Conservation (phyloP, 1,139 yeast species). For the Pichia sp. region DNA sequence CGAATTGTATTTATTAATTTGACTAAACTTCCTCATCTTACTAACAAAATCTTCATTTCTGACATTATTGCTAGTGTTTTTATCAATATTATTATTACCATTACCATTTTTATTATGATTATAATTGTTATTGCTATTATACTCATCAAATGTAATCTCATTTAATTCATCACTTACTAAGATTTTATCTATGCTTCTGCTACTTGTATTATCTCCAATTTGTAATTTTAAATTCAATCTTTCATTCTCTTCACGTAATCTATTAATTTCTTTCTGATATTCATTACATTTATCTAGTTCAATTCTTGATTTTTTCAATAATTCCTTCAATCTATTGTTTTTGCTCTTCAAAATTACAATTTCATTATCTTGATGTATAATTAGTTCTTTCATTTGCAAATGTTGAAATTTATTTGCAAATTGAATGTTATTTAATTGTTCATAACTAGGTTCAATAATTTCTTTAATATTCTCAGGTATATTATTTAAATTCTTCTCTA, state of each 20-base stretch:
- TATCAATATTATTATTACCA: background rate
- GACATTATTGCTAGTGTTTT: conserved; percentile 1
- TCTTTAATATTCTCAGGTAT: conserved; percentile 6
- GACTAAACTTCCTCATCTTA: conserved; percentile 23
- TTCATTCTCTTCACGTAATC: conserved; percentile 5
- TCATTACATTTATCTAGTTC: conserved; percentile 12
- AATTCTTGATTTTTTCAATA: conserved; percentile 6
- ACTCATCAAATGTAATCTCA: conserved; percentile 5
- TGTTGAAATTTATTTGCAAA: conserved; percentile 10
- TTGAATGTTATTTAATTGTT: conserved; percentile 7
- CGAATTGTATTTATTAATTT: conserved; percentile 5
- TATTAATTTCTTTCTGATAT: conserved; percentile 8
- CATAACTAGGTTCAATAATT: conserved; percentile 10
- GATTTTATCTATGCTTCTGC: conserved; percentile 1
- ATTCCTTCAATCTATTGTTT: conserved; percentile 9
- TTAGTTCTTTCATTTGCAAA: conserved; percentile 3
- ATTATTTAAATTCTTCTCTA: conserved; percentile 4
- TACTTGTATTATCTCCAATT: conserved; percentile 3
- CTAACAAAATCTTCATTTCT: conserved; percentile 21
- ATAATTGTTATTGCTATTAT: background rate
- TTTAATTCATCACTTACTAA: background rate
- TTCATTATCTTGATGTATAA: conserved; percentile 2
- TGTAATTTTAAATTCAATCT: conserved; percentile 5
- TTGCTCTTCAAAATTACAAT: conserved; percentile 1
- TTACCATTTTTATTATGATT: background rate